Base-by-base conservation (phyloP, 2,329 filamentous ascomycete species). In the Fusarium multiceps region DNA sequence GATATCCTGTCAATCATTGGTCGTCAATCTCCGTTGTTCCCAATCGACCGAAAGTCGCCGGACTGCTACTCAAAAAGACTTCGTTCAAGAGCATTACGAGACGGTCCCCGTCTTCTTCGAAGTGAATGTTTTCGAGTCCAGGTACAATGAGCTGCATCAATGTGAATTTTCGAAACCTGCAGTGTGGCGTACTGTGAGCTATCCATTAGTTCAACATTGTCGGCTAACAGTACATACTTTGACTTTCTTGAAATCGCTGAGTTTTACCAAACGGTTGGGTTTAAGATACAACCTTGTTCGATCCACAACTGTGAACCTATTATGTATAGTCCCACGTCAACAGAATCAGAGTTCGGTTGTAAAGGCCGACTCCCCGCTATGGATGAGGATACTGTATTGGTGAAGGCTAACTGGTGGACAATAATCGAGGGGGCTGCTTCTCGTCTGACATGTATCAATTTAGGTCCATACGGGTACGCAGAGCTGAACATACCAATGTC, bases 201-300 rank as follows among this genome's bases (percentile, higher is more conserved):
- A 40, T 45, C 34, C 37, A 34, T 53, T 49, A 59, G 61, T 28
- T 42, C 37, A 53, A 61, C 25, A 45, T 14, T 60, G 49, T 54
- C 28, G 45, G 20, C 41, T 14, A 59, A 21, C 16, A 23, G 16
- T 43, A 11, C 54, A 37, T 27, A 11, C 54, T 47, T 27, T 58
- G 40, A 34, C 27, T 49, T 28, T 37, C 25, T 27, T 32, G 21
- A 48, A 37, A 42, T 55, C 14, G 37, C 41, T 54, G 42, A 48
- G 55, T 27, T 60, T 66, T 66, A 66, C 59, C 63, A 59, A 53
- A 41, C 42, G 55, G 55, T 41, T 69, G 67, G 67, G 55, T 55
- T 46, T 32, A 56, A 58, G 23, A 65, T 60, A 59, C 53, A 43
- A 28, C 18, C 21, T 32, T 30, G 23, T 21, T 23, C 28, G 37